Percentiles rank a stretch among this genome's conserved stretches.
phyloP scores from a whole-genome alignment of 306 rosid species.

The Begonia masoniana region DNA sequence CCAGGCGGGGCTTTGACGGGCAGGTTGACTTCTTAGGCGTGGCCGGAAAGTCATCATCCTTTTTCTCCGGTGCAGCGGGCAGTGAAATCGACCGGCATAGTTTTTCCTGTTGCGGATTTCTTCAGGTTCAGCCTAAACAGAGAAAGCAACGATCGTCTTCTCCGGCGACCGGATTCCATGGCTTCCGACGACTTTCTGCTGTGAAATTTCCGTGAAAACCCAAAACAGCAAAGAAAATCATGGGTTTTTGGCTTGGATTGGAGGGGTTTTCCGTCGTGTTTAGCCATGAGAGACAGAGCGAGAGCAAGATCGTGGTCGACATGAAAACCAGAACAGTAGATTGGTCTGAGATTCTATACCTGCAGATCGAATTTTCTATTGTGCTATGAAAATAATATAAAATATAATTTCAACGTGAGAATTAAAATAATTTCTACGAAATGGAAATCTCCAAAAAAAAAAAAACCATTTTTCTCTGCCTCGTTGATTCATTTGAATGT shows the following conservation, averaged over 20 bases:
- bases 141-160: background rate
- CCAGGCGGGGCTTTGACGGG: background rate
- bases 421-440: no score
- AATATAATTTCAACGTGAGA: no score
- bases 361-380: background rate
- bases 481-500: no score
- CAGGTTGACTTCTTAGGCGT: background rate
- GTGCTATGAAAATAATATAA: no score
- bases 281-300: slow-evolving; percentile 39
- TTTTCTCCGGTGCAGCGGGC: background rate
- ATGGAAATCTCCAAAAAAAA: no score
- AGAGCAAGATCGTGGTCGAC: background rate
- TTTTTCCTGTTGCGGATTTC: background rate
- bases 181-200: background rate
- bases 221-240: slow-evolving; percentile 33
- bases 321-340: background rate
- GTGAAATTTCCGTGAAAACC: slow-evolving; percentile 8
- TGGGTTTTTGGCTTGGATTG: slow-evolving; percentile 16
- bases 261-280: slow-evolving; percentile 10
- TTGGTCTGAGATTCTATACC: background rate
- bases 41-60: background rate
- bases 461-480: no score
- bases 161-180: slow-evolving; percentile 1
- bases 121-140: background rate
- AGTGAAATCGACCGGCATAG: background rate